phyloP scores from a whole-genome alignment of 495 filamentous ascomycete species.

The Penicillium egyptiacum region DNA sequence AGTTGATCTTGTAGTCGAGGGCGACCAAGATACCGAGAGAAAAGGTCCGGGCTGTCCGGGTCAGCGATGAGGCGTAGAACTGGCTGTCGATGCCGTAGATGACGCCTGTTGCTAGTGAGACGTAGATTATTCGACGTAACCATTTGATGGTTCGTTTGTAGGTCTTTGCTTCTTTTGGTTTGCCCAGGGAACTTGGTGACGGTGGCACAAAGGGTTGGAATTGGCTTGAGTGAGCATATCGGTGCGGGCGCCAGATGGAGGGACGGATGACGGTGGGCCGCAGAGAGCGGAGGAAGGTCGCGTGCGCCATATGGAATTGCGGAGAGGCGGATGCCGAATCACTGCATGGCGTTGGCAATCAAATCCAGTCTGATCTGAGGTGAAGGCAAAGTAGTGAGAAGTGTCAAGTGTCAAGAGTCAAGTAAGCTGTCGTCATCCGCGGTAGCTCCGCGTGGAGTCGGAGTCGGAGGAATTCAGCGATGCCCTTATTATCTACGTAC shows the following conservation, averaged over 20 bases:
- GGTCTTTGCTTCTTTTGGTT: conserved; percentile 61
- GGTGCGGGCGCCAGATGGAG: conserved; percentile 15
- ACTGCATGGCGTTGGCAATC: conserved; percentile 14
- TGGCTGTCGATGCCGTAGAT: conserved; percentile 67
- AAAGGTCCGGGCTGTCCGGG: conserved; percentile 81
- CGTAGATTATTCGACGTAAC: conserved; percentile 67
- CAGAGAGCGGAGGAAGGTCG: conserved; percentile 31
- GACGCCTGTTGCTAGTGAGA: conserved; percentile 57
- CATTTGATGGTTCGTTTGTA: conserved; percentile 71
- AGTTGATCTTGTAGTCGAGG: conserved; percentile 95
- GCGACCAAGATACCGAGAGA: conserved; percentile 76
- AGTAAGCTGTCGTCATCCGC: conserved; percentile 20
- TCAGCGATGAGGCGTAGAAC: conserved; percentile 73
- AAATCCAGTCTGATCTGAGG: neutral
- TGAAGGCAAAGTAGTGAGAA: neutral
- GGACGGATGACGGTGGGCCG: conserved; percentile 20
- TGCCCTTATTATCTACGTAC: too few relatives aligned
- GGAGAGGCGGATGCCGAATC: conserved; percentile 5
- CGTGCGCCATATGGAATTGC: conserved; percentile 25
- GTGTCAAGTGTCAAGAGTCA: neutral
- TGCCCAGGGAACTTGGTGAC: conserved; percentile 74
- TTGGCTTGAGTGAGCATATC: conserved; percentile 31
- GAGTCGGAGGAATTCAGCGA: conserved; percentile 1
- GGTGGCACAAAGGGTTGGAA: conserved; percentile 80
- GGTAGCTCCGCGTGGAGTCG: neutral